Evolutionary conservation across 768 basidiomycete genomes (phyloP).

Genomic region (Galerina sulciceps): DNA sequence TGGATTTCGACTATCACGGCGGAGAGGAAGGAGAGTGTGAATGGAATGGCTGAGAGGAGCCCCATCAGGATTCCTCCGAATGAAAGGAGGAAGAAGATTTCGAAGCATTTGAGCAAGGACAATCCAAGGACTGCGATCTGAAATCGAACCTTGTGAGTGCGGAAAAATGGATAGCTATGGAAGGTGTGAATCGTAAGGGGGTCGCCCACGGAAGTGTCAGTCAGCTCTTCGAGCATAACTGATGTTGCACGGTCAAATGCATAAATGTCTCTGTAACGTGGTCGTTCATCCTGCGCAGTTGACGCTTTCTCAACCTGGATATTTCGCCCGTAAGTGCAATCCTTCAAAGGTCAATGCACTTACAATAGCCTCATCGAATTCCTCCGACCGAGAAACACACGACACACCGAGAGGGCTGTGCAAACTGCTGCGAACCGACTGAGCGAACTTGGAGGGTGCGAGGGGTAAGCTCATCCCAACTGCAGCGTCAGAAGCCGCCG

Average conservation of each 20-base stretch:
- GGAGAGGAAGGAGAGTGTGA: not conserved
- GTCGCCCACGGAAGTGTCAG: constrained; percentile 15
- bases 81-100: not conserved
- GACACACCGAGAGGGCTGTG: not conserved
- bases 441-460: constrained; percentile 4
- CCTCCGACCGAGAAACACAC: not conserved
- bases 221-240: constrained; percentile 17
- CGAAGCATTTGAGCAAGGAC: not conserved
- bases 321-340: too few relatives aligned
- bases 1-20: constrained; percentile 14
- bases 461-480: constrained; percentile 26
- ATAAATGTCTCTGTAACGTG: constrained; percentile 25
- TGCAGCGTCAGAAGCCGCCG: constrained; percentile 20
- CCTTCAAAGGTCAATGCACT: too few relatives aligned
- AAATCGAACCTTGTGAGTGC: not conserved
- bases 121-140: not conserved
- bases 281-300: not conserved
- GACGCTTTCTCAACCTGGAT: too few relatives aligned
- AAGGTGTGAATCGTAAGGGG: constrained; percentile 18
- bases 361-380: too few relatives aligned
- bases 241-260: constrained; percentile 25
- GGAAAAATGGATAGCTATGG: constrained; percentile 1
- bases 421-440: not conserved
- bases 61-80: not conserved
- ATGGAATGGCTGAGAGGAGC: not conserved